Conservation (phyloP, 2,329 filamentous ascomycete genomes). For the Raffaelea arxii region DNA sequence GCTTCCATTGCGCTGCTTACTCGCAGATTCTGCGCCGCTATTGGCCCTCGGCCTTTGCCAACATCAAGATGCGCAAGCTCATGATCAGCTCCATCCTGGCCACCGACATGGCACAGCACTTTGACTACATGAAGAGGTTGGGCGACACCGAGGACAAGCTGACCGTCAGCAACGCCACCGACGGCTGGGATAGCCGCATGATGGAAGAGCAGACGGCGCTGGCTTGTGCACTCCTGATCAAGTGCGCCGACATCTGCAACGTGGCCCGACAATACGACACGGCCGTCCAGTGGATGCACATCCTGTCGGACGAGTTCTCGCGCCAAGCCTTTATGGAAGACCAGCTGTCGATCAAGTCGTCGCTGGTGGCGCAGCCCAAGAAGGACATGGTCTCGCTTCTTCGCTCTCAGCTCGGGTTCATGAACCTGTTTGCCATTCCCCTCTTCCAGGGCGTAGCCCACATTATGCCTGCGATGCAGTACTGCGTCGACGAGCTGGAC, state of each 20-base stretch:
- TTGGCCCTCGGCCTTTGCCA: slow-evolving; percentile 76
- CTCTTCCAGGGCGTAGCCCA: slow-evolving; percentile 83
- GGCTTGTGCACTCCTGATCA: slow-evolving; percentile 86
- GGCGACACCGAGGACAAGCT: slow-evolving; percentile 73
- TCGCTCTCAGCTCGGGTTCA: slow-evolving; percentile 87
- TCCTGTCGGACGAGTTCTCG: slow-evolving; percentile 91
- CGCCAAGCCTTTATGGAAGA: slow-evolving; percentile 87
- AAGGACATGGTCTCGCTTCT: slow-evolving; percentile 76
- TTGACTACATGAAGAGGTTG: slow-evolving; percentile 89
- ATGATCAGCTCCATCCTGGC: slow-evolving; percentile 98
- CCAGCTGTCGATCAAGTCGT: slow-evolving; percentile 78
- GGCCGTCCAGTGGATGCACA: slow-evolving; percentile 81
- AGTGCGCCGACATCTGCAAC: slow-evolving; percentile 98
- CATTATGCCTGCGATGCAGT: slow-evolving; percentile 74
- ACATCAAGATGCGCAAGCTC: slow-evolving; percentile 69
- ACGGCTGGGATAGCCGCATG: slow-evolving; percentile 69
- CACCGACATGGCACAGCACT: slow-evolving; percentile 95
- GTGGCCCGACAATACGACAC: slow-evolving; percentile 79
- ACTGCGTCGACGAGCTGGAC: slow-evolving; percentile 73
- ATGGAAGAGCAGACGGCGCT: slow-evolving; percentile 69
- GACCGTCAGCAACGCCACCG: slow-evolving; percentile 52
- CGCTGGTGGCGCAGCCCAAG: slow-evolving; percentile 74
- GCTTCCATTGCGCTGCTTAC: slow-evolving; percentile 94
- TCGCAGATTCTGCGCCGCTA: slow-evolving; percentile 89
- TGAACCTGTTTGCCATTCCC: slow-evolving; percentile 90